Percentiles rank a stretch among this genome's conserved stretches.
phyloP scores from a whole-genome alignment of 148 eudicot species.

The Hydrangea macrophylla region DNA sequence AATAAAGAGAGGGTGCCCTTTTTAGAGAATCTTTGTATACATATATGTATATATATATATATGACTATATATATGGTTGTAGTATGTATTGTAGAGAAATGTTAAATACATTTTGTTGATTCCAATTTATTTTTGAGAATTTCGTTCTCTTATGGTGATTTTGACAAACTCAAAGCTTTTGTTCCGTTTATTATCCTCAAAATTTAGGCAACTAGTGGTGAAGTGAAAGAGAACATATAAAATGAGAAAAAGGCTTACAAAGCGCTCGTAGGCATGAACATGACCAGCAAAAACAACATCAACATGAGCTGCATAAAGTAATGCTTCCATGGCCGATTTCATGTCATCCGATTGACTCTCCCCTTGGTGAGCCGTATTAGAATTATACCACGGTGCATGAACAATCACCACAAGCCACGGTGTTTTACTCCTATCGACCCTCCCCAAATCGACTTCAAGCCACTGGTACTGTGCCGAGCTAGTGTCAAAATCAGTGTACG shows the following conservation, averaged over 20 bases:
- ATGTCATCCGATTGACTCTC: constrained; percentile 15
- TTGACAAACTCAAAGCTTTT: too few relatives aligned
- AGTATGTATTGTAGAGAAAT: too few relatives aligned
- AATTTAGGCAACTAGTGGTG: too few relatives aligned
- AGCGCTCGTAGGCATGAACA: constrained; percentile 29
- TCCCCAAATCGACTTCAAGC: background rate
- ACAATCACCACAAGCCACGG: constrained; percentile 24
- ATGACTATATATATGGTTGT: too few relatives aligned
- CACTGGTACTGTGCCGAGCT: background rate
- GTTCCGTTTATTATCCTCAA: too few relatives aligned
- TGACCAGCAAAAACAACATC: constrained; percentile 29
- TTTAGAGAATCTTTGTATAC: too few relatives aligned
- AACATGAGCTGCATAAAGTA: constrained; percentile 19
- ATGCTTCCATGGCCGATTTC: constrained; percentile 22
- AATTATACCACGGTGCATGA: constrained; percentile 29
- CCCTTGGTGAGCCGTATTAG: constrained; percentile 24
- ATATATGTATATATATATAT: too few relatives aligned
- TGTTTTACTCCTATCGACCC: constrained; percentile 19
- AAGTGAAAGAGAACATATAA: background rate
- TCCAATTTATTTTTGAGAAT: too few relatives aligned
- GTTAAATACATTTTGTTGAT: too few relatives aligned
- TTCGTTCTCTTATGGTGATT: too few relatives aligned
- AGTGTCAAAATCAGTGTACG: background rate
- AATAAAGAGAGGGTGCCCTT: too few relatives aligned
- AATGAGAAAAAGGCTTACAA: constrained; percentile 11